phyloP scores from a whole-genome alignment of 2,329 filamentous ascomycete species.

The Aureobasidium sp. region DNA sequence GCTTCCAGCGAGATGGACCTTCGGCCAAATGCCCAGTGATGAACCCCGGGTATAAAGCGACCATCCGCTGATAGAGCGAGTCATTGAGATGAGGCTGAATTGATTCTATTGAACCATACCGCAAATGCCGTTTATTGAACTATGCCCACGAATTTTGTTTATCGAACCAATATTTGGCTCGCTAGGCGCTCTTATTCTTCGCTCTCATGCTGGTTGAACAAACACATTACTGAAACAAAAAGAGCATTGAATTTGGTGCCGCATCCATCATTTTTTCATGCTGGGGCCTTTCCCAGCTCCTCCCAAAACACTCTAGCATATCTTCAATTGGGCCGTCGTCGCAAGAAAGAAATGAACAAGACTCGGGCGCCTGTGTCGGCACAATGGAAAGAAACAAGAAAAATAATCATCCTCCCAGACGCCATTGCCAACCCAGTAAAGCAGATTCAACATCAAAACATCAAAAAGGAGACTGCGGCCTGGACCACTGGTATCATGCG shows the following conservation, averaged over 20 bases:
- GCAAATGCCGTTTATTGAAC: neutral
- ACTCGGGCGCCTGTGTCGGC: conserved; percentile 9
- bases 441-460: conserved; percentile 16
- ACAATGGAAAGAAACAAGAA: conserved; percentile 4
- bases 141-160: neutral
- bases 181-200: neutral
- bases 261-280: conserved; percentile 7
- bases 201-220: neutral
- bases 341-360: conserved; percentile 3
- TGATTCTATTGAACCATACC: neutral
- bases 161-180: neutral
- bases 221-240: neutral
- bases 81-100: conserved; percentile 1
- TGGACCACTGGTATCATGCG: conserved; percentile 16
- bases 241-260: conserved; percentile 5
- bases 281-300: neutral
- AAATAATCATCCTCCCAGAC: conserved; percentile 1
- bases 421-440: conserved; percentile 11
- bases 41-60: neutral
- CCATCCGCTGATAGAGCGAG: neutral
- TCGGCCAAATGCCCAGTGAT: neutral
- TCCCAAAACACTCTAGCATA: conserved; percentile 5
- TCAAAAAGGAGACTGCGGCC: conserved; percentile 13
- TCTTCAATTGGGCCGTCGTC: conserved; percentile 8
- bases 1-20: neutral